phyloP scores from a whole-genome alignment of 1,284 basidiomycete genomes.

The Phylloporus sp. region DNA sequence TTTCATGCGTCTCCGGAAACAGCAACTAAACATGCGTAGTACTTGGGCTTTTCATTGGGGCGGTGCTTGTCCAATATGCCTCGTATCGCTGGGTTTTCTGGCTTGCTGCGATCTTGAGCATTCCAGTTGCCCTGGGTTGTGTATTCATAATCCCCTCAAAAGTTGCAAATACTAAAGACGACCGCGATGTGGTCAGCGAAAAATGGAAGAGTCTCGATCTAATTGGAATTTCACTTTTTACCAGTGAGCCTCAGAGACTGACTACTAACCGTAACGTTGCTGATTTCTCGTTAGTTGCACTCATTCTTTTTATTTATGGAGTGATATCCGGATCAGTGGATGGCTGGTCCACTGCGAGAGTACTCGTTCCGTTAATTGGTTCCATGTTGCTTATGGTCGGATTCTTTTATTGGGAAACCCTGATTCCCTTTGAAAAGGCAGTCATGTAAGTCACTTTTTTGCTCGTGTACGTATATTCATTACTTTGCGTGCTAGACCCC shows the following conservation, averaged over 20 bases:
- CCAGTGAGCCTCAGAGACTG: slow-evolving; percentile 30
- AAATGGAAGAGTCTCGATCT: slow-evolving; percentile 42
- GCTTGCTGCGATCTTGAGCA: slow-evolving; percentile 49
- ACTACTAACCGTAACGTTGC: not conserved
- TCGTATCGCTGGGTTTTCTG: slow-evolving; percentile 57
- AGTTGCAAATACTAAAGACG: slow-evolving; percentile 10
- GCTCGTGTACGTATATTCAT: slow-evolving; percentile 1
- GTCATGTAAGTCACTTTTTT: slow-evolving; percentile 39
- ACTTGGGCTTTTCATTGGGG: slow-evolving; percentile 46
- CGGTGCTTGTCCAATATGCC: slow-evolving; percentile 46
- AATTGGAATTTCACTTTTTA: slow-evolving; percentile 41
- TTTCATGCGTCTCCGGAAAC: not conserved
- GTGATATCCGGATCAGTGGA: slow-evolving; percentile 47
- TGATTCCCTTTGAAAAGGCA: slow-evolving; percentile 41
- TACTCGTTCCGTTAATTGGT: slow-evolving; percentile 45
- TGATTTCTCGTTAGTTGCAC: slow-evolving; percentile 36
- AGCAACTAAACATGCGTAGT: slow-evolving; percentile 28
- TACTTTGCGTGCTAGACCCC: slow-evolving; percentile 40
- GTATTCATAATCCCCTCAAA: slow-evolving; percentile 39
- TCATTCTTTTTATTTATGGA: slow-evolving; percentile 51
- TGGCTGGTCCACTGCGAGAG: slow-evolving; percentile 47
- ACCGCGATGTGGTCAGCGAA: not conserved
- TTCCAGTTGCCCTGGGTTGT: slow-evolving; percentile 45
- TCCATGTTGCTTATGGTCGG: slow-evolving; percentile 43
- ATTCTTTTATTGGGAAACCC: slow-evolving; percentile 52